phyloP scores from a whole-genome alignment of 75 land plant genomes.

The Pinus albicaulis region DNA sequence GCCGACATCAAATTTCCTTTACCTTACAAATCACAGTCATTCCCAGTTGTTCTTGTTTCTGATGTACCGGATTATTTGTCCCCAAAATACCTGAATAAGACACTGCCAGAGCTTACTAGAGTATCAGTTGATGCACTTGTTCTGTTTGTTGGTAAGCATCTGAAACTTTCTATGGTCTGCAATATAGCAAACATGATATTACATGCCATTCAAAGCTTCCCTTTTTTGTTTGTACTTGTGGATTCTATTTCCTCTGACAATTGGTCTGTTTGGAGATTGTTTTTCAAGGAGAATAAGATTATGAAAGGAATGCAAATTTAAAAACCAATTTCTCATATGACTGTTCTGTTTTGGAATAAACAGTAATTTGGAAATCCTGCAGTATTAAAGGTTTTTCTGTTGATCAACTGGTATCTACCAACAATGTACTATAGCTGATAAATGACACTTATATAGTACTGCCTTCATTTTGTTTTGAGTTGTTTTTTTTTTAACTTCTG shows the following conservation, averaged over 20 bases:
- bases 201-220: background rate
- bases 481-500: too few relatives aligned
- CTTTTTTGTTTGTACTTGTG: background rate
- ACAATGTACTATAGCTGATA: too few relatives aligned
- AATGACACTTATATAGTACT: too few relatives aligned
- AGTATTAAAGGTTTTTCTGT: too few relatives aligned
- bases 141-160: constrained; percentile 49
- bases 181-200: background rate
- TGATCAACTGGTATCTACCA: too few relatives aligned
- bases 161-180: constrained; percentile 4
- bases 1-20: constrained; percentile 65
- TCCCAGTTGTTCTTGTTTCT: constrained; percentile 67
- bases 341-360: background rate
- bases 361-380: background rate
- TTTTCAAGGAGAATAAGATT: background rate
- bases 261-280: background rate
- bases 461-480: too few relatives aligned
- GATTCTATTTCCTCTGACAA: background rate
- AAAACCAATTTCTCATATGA: background rate
- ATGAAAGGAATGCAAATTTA: background rate
- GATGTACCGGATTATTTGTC: constrained; percentile 70
- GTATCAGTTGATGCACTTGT: constrained; percentile 63
- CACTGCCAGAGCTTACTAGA: constrained; percentile 66
- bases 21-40: constrained; percentile 70
- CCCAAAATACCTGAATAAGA: constrained; percentile 59